Conservation (phyloP, 768 basidiomycete species). For the Termitomyces sp. region DNA sequence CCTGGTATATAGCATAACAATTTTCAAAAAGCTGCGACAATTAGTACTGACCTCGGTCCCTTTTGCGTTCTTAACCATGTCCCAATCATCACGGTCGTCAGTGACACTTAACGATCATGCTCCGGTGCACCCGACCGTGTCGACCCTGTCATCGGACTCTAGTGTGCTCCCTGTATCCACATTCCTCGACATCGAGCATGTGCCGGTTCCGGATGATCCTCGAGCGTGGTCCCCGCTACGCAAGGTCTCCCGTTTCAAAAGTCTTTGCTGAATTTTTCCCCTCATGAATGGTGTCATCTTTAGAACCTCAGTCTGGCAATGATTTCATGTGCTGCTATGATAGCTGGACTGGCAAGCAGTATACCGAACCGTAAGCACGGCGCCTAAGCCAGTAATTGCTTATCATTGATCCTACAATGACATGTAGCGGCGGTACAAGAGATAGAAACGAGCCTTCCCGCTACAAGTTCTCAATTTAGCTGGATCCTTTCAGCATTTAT, state of each 20-base stretch:
- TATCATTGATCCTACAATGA: neutral
- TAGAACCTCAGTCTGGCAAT: constrained; percentile 42
- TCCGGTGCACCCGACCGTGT: neutral
- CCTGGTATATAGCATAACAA: constrained; percentile 10
- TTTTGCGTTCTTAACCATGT: neutral
- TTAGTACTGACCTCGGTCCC: neutral
- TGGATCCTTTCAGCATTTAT: constrained; percentile 70
- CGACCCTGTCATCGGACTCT: neutral
- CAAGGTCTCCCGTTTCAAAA: constrained; percentile 35
- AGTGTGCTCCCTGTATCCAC: neutral
- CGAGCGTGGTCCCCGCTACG: constrained; percentile 49
- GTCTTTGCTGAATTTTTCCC: neutral
- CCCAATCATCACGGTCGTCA: constrained; percentile 7
- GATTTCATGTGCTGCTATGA: constrained; percentile 48
- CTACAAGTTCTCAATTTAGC: constrained; percentile 58
- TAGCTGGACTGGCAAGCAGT: constrained; percentile 52
- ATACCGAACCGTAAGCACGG: constrained; percentile 57
- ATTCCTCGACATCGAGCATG: constrained; percentile 43
- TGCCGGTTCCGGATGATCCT: constrained; percentile 56
- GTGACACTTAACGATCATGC: constrained; percentile 3
- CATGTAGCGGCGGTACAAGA: constrained; percentile 54
- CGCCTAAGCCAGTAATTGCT: neutral
- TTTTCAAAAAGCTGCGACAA: neutral
- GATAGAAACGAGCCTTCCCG: constrained; percentile 55
- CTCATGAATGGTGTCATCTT: neutral